Percentiles rank a stretch among this genome's conserved stretches.
Evolutionary conservation across 192 early-diverging fungal genomes (phyloP).

Genomic region (Mortierella antarctica): DNA sequence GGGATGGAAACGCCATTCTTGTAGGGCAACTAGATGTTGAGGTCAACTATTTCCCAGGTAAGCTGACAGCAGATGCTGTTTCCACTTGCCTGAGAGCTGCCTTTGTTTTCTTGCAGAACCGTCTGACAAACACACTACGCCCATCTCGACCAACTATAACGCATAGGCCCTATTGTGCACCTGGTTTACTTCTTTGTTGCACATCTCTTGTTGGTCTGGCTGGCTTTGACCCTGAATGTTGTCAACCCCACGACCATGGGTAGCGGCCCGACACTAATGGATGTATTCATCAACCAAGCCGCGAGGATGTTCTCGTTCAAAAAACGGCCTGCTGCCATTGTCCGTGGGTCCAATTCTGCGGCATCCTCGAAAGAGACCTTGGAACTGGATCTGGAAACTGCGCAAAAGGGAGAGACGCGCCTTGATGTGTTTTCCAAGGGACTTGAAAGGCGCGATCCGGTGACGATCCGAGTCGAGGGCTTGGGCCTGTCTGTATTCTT

Average conservation of each 20-base stretch:
- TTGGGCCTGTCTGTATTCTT: conserved; percentile 25
- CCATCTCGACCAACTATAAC: not conserved
- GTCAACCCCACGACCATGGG: conserved; percentile 51
- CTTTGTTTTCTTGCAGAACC: not conserved
- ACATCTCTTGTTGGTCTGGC: conserved; percentile 40
- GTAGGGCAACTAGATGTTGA: conserved; percentile 18
- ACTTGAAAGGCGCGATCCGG: conserved; percentile 29
- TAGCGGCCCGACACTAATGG: conserved; percentile 37
- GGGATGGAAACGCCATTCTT: conserved; percentile 33
- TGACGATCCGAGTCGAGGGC: conserved; percentile 45
- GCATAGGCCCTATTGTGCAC: conserved; percentile 21
- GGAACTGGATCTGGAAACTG: conserved; percentile 15
- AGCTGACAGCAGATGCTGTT: not conserved
- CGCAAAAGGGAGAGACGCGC: conserved; percentile 28
- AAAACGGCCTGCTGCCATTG: not conserved
- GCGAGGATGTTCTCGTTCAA: conserved; percentile 10
- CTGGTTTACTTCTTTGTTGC: conserved; percentile 31
- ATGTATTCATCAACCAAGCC: conserved; percentile 32
- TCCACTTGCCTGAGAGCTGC: not conserved
- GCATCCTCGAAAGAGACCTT: conserved; percentile 6
- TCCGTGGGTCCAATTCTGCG: not conserved
- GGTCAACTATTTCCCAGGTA: conserved; percentile 31
- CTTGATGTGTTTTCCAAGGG: conserved; percentile 46
- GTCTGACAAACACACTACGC: not conserved
- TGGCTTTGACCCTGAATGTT: conserved; percentile 22